Base-by-base conservation (phyloP, 2,329 filamentous ascomycete species). In the Clonostachys rosea region DNA sequence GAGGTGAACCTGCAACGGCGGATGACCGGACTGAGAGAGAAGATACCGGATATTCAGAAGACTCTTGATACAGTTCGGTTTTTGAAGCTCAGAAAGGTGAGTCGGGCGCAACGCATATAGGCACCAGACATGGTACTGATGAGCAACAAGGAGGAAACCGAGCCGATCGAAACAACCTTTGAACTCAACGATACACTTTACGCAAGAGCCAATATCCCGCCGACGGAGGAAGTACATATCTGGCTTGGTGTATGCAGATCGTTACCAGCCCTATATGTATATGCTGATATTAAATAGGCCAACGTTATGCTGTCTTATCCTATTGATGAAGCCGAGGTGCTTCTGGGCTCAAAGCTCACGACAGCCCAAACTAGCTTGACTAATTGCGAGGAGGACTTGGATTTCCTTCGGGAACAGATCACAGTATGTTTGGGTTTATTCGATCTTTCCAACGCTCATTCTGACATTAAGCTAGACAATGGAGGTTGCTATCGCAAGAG, bases 301-400 rank as follows among this genome's bases (percentile, higher is more conserved):
- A 99, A 99, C 59, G 91, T 97, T 43, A 99, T 99, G 94, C 76
- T 99, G 49, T 84, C 94, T 44, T 99, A 99, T 64, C 89, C 91
- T 5, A 84, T 97, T 52, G 80, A 84, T 14, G 94, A 97, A 69
- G 94, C 94, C 0, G 84, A 92, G 68, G 74, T 76, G 40, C 78
- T 99, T 55, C 75, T 99, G 47, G 72, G 79, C 41, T 82, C 84
- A 13, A 96, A 96, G 67, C 72, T 96, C 17, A 71, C 76, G 30
- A 86, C 89, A 9, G 94, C 94, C 2, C 86, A 91, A 67, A 76
- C 80, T 60, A 95, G 85, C 60, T 68, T 95, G 56, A 71, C 73
- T n/a, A 92, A 95, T 58, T 96, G 91, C 62, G 91, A 96, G 63
- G 94, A 99, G 71, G 94, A 99, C 67, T 68, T 96, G 61, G 94